Evolutionary conservation across 495 filamentous ascomycete species (phyloP).

Genomic region (Parathielavia hyrcaniae): DNA sequence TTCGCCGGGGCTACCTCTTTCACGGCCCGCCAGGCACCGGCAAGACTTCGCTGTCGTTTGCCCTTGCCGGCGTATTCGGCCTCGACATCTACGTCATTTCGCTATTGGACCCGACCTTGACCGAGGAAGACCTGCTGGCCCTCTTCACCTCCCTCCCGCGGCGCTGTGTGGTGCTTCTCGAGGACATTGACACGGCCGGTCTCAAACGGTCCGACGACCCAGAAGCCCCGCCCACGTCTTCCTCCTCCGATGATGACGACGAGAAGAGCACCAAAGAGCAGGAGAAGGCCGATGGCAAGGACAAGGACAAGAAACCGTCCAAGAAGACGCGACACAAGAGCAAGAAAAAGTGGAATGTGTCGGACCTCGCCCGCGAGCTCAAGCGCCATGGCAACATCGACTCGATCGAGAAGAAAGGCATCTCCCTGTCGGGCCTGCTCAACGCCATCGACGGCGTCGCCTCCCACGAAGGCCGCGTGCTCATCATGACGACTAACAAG

Average conservation of each 20-base stretch:
- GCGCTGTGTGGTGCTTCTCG: conserved; percentile 61
- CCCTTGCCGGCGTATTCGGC: conserved; percentile 62
- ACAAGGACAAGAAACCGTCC: conserved; percentile 15
- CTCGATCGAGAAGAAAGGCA: conserved; percentile 37
- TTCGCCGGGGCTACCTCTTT: conserved; percentile 83
- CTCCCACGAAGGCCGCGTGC: conserved; percentile 69
- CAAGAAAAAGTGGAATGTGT: conserved; percentile 30
- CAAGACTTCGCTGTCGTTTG: conserved; percentile 57
- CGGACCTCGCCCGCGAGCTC: conserved; percentile 34
- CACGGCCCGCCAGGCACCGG: conserved; percentile 66
- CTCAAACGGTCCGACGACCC: conserved; percentile 43
- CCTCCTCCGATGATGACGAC: neutral
- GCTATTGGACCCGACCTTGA: conserved; percentile 54
- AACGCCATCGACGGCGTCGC: conserved; percentile 81
- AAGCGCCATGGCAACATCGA: conserved; percentile 27
- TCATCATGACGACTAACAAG: conserved; percentile 82
- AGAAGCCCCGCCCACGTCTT: conserved; percentile 2
- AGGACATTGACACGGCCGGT: conserved; percentile 66
- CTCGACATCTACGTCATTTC: conserved; percentile 62
- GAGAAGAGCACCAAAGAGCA: neutral
- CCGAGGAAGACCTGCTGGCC: conserved; percentile 60
- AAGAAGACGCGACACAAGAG: conserved; percentile 15
- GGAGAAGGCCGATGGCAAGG: conserved; percentile 11
- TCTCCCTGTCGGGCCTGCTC: conserved; percentile 71
- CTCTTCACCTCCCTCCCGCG: conserved; percentile 62